Conservation (phyloP, 2,329 filamentous ascomycete genomes). For the Penicillium sp. region DNA sequence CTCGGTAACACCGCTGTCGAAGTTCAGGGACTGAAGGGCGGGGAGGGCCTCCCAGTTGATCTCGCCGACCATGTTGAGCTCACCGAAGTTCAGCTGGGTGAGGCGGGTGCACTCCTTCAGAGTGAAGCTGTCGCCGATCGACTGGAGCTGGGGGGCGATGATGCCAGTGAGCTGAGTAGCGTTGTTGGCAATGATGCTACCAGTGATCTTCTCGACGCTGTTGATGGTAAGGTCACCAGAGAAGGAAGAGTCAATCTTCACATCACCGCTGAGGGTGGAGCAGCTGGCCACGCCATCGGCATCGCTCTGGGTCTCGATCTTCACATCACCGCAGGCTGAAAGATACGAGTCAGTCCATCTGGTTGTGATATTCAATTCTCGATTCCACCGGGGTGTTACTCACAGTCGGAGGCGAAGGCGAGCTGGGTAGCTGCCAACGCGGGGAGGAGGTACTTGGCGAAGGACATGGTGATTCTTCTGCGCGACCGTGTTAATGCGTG, state of each 20-base stretch:
- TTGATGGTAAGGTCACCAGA: conserved; percentile 61
- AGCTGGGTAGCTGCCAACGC: conserved; percentile 54
- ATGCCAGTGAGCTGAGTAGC: conserved; percentile 65
- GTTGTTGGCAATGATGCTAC: conserved; percentile 52
- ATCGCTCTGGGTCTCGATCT: conserved; percentile 59
- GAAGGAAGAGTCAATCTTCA: conserved; percentile 61
- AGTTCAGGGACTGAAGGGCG: conserved; percentile 57
- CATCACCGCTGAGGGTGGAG: conserved; percentile 65
- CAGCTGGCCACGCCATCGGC: conserved; percentile 66
- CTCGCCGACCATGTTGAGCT: conserved; percentile 61
- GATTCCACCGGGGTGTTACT: conserved; percentile 10
- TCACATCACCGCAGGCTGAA: conserved; percentile 22
- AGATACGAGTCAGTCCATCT: background rate
- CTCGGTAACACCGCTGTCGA: conserved; percentile 64
- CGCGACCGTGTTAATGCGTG: conserved; percentile 8
- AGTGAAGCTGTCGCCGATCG: conserved; percentile 68
- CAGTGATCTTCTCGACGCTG: conserved; percentile 59
- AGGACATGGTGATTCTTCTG: conserved; percentile 43
- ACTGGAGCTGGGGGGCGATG: conserved; percentile 58
- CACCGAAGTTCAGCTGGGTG: conserved; percentile 64
- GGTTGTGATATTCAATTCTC: background rate
- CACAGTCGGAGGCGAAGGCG: conserved; percentile 47
- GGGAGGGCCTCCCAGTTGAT: conserved; percentile 74
- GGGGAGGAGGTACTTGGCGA: conserved; percentile 57
- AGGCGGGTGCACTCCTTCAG: conserved; percentile 69